Evolutionary conservation across 495 filamentous ascomycete genomes (phyloP).

Genomic region (Talaromyces liani): DNA sequence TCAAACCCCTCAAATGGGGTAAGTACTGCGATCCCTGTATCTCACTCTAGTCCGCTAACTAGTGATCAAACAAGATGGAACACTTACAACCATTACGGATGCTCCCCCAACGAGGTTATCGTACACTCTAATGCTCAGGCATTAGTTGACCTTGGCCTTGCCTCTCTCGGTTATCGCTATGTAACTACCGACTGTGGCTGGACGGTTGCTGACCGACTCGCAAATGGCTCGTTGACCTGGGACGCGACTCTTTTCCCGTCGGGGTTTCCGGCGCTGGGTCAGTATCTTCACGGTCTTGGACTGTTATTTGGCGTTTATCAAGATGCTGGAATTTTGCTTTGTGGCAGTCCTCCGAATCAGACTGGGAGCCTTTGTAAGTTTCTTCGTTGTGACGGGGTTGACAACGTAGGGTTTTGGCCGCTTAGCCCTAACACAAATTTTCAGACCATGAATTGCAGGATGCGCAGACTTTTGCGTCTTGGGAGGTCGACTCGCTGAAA

Average conservation of each 20-base stretch:
- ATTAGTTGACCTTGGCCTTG: slow-evolving; percentile 45
- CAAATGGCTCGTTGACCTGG: slow-evolving; percentile 44
- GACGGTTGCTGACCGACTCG: slow-evolving; percentile 34
- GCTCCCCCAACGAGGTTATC: slow-evolving; percentile 38
- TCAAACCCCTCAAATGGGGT: slow-evolving; percentile 29
- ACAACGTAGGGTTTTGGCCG: background rate
- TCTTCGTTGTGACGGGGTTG: background rate
- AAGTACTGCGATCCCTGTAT: background rate
- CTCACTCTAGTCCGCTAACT: background rate
- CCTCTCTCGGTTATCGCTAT: slow-evolving; percentile 41
- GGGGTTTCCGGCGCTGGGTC: slow-evolving; percentile 40
- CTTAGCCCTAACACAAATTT: slow-evolving; percentile 15
- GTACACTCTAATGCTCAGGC: slow-evolving; percentile 46
- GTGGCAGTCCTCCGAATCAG: slow-evolving; percentile 18
- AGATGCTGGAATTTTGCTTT: slow-evolving; percentile 35
- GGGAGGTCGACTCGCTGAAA: slow-evolving; percentile 41
- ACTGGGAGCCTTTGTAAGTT: slow-evolving; percentile 23
- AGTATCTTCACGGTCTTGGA: slow-evolving; percentile 40
- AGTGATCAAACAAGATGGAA: slow-evolving; percentile 35
- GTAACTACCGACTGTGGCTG: slow-evolving; percentile 54
- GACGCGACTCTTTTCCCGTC: slow-evolving; percentile 44
- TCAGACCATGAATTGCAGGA: slow-evolving; percentile 37
- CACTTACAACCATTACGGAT: slow-evolving; percentile 48
- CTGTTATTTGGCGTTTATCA: slow-evolving; percentile 51
- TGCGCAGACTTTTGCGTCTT: slow-evolving; percentile 32